These are phyloP conservation scores for Galeopsis tetrahit DNA, from an alignment of 257 asterid genomes.

Conservation along the genomic window DNA sequence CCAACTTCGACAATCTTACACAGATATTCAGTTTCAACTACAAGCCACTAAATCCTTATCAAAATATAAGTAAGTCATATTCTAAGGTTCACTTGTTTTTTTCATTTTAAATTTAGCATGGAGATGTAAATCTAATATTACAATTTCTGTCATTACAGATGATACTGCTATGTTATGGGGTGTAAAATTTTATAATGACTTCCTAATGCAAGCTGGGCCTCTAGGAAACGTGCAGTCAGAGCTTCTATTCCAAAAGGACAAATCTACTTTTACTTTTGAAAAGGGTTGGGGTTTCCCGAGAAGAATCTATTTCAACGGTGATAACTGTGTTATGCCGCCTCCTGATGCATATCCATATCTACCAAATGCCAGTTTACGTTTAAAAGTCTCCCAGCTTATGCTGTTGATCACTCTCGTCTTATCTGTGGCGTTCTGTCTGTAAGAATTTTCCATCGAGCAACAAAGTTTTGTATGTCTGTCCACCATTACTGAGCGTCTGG, in stretches of 20 bases:
- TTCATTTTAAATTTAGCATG: neutral
- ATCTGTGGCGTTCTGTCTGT: conserved; percentile 49
- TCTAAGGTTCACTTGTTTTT: neutral
- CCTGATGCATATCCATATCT: conserved; percentile 79
- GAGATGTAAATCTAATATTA: neutral
- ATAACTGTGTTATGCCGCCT: conserved; percentile 92
- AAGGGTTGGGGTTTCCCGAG: conserved; percentile 92
- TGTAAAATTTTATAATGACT: conserved; percentile 74
- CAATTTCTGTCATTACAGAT: conserved; percentile 45
- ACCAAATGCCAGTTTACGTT: conserved; percentile 62
- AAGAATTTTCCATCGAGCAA: conserved; percentile 34
- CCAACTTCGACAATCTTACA: conserved; percentile 86
- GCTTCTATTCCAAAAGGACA: conserved; percentile 75
- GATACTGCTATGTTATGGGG: conserved; percentile 92
- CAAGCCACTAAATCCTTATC: conserved; percentile 75
- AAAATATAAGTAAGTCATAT: conserved; percentile 64
- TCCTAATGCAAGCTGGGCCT: conserved; percentile 77
- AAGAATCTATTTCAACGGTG: conserved; percentile 85
- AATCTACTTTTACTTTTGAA: conserved; percentile 68
- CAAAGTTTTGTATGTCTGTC: conserved; percentile 18
- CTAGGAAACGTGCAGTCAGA: conserved; percentile 86
- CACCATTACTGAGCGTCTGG: conserved; percentile 9
- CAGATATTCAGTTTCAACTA: conserved; percentile 84
- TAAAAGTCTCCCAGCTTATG: conserved; percentile 44
- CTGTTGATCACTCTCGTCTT: conserved; percentile 48